Conservation (phyloP, 2,329 filamentous ascomycete genomes). For the Elsinoe arachidis region DNA sequence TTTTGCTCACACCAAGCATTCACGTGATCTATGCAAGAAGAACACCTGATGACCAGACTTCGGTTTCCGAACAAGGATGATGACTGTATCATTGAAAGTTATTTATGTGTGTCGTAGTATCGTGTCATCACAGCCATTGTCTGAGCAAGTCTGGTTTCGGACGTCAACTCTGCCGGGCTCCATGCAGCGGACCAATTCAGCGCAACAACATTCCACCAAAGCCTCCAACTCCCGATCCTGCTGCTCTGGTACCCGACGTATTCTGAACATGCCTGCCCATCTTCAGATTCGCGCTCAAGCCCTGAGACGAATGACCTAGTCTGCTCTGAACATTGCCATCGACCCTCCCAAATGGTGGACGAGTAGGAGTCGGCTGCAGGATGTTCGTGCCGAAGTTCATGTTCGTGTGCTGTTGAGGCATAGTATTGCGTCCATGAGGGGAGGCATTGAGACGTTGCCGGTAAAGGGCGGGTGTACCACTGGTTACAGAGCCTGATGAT, state of each 20-base stretch:
- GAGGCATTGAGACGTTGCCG: conserved; percentile 22
- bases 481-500: not conserved
- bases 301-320: conserved; percentile 22
- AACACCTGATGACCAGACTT: too few relatives aligned
- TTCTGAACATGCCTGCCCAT: conserved; percentile 20
- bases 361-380: conserved; percentile 24
- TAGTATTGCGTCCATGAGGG: conserved; percentile 22
- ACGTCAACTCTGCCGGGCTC: not conserved
- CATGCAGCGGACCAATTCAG: not conserved
- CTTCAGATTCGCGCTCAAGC: conserved; percentile 24
- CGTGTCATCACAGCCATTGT: too few relatives aligned
- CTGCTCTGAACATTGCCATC: conserved; percentile 20
- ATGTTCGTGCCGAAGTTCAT: conserved; percentile 14
- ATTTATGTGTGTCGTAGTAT: too few relatives aligned
- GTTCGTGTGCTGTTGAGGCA: not conserved
- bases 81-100: too few relatives aligned
- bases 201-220: not conserved
- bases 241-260: not conserved
- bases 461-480: conserved; percentile 24
- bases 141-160: too few relatives aligned
- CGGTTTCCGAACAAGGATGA: too few relatives aligned
- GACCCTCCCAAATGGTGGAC: conserved; percentile 26
- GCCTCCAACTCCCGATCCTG: not conserved
- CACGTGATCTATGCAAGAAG: too few relatives aligned
- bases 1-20: not conserved